Base-by-base conservation (phyloP, 805 yeast species). In the Candida chauliodis region DNA sequence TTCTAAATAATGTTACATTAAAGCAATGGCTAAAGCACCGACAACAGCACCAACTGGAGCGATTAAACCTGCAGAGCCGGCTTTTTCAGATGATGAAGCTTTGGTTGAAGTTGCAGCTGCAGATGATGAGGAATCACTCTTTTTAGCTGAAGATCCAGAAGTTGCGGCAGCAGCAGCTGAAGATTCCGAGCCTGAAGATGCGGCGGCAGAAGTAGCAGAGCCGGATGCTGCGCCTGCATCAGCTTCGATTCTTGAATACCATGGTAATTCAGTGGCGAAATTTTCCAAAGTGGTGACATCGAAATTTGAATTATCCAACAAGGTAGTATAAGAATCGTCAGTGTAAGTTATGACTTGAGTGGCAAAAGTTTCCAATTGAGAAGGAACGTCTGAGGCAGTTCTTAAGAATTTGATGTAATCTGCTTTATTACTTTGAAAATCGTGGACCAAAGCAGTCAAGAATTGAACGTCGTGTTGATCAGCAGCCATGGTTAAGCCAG, bases 271-370 rank as follows among this genome's bases (percentile, higher is more conserved):
- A 10, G 68, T 59, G 25, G 69, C 71, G 48, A 49, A 65, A 2
- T 46, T 36, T 43, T 50, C 55, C 40, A 66, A 50, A 23, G 41
- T 44, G 18, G 42, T 39, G 40, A 59, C 44, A 44, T 55, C 46
- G 14, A 59, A 35, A 5, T 50, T 44, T 5, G 60, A 30, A 35
- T 58, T 44, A 30, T 55, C 49, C 45, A 66, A 51, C 37, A 58
- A 51, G 2, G 71, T 63, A 13, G 70, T 64, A 45, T 63, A 65
- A 8, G 66, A 52, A 39, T 61, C 63, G 44, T 63, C 67, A 3
- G 54, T 56, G 44, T 62, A 64, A 7, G 64, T 54, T n/a, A 43
- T 44, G 9, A 64, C 56, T 34, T 46, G 43, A 13, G 39, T 28
- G 11, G 67, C 69, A 41, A 64, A 52, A 10, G 53, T 36, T 2